Evolutionary conservation across 768 basidiomycete genomes (phyloP).

Genomic region (Boletus insuetus): DNA sequence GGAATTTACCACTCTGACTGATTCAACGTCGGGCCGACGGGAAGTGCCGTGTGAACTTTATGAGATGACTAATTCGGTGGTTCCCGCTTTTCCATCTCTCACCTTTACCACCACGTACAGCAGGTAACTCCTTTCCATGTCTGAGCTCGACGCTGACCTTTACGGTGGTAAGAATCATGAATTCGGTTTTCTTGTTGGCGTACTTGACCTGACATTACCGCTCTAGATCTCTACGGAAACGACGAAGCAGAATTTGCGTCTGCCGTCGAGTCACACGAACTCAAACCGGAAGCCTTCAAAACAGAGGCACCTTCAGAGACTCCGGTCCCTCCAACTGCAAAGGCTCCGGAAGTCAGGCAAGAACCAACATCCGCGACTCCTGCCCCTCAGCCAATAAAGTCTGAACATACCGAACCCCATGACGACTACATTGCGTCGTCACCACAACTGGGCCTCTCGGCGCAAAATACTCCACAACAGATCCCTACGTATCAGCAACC

Average conservation of each 20-base stretch:
- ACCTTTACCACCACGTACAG: constrained; percentile 35
- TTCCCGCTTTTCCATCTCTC: constrained; percentile 27
- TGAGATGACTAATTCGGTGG: constrained; percentile 27
- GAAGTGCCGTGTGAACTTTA: constrained; percentile 22
- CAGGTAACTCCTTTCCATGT: constrained; percentile 41
- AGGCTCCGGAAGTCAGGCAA: constrained; percentile 19
- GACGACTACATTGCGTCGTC: constrained; percentile 14
- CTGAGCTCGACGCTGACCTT: constrained; percentile 85
- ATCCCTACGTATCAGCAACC: constrained; percentile 80
- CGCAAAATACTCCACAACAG: constrained; percentile 54
- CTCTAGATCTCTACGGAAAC: constrained; percentile 63
- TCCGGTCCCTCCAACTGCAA: constrained; percentile 19
- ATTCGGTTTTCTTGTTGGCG: rapidly evolving
- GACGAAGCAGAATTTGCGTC: constrained; percentile 61
- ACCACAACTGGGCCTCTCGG: constrained; percentile 31
- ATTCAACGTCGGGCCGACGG: constrained; percentile 16
- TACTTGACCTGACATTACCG: neutral
- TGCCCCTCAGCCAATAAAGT: constrained; percentile 5
- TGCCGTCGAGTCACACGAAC: constrained; percentile 39
- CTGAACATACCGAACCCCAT: constrained; percentile 11
- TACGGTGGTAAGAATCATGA: constrained; percentile 65
- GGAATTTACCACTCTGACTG: no score
- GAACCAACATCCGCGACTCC: constrained; percentile 11
- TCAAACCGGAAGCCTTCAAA: constrained; percentile 26
- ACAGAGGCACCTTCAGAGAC: constrained; percentile 26